Base-by-base conservation (phyloP, 345 rosid genomes). In the Atalantia buxifolia region DNA sequence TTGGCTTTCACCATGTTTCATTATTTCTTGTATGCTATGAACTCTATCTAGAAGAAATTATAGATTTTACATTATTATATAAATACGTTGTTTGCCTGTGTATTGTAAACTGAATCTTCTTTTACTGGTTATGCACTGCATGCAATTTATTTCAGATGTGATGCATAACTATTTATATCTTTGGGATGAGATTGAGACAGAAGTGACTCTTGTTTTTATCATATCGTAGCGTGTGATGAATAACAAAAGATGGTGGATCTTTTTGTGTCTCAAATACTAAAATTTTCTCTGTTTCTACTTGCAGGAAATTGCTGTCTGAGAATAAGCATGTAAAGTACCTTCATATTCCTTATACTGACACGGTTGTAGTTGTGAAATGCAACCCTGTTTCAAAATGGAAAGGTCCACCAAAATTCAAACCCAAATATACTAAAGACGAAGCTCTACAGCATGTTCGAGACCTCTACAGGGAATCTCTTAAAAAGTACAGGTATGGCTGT, bases 251-350 rank as follows among this genome's bases (percentile, higher is more conserved):
- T 18, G 42, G 80, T 56, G 42, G 42, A 61, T 61, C 14, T 66
- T 40, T 62, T 19, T 74, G 61, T n/a, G 73, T 77, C 24, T 72
- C 42, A 38, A 56, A 70, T 6, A 9, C 65, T 69, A 42, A 76
- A 59, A 56, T n/a, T 28, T 42, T 36, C 42, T 12, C 25, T 21
- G 69, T 77, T 67, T 71, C 22, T 72, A 72, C 80, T 81, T 85
- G 72, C 89, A 96, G 99, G 86, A 96, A 94, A 80, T 81, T 89
- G 79, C 84, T 96, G 38, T 84, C 93, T 24, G 92, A 93, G 81
- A 96, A 94, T 84, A 96, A 92, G 90, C 99, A 96, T 83, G 89
- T 96, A 77, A 96, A 96, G 88, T 96, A 96, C 89, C 85, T 92
- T 61, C 84, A 94, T 74, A 86, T 94, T 81, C 99, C 98, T 36